Evolutionary conservation across 2,329 filamentous ascomycete genomes (phyloP).

Genomic region (Talaromyces albobiverticillius): DNA sequence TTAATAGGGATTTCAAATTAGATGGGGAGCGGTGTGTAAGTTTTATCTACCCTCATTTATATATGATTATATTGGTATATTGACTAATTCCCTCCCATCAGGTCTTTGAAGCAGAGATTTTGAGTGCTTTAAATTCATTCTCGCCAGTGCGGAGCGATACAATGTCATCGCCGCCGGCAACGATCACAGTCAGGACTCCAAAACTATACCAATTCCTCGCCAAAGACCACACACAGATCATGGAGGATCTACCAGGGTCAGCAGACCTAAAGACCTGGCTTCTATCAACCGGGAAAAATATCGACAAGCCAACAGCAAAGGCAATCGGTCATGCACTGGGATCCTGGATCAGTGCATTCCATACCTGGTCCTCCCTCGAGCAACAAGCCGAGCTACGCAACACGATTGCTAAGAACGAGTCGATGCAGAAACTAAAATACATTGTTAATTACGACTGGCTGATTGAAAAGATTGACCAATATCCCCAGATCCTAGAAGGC

Average conservation of each 20-base stretch:
- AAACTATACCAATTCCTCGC: conserved; percentile 2
- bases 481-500: conserved; percentile 5
- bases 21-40: conserved; percentile 9
- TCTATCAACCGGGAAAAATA: background rate
- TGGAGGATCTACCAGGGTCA: conserved; percentile 9
- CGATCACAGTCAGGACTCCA: conserved; percentile 11
- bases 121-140: conserved; percentile 2
- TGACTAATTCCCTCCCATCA: too few species aligned
- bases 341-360: conserved; percentile 7
- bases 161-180: background rate
- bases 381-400: background rate
- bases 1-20: conserved; percentile 11
- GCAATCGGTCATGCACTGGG: conserved; percentile 12
- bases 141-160: background rate
- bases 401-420: background rate
- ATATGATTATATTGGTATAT: too few species aligned
- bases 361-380: conserved; percentile 4
- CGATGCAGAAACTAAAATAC: conserved; percentile 12
- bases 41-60: background rate
- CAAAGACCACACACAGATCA: conserved; percentile 6
- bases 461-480: background rate
- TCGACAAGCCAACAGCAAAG: background rate
- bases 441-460: conserved; percentile 10
- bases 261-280: conserved; percentile 11
- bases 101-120: conserved; percentile 9